phyloP scores from a whole-genome alignment of 768 basidiomycete species.

The Mycena amicta region DNA sequence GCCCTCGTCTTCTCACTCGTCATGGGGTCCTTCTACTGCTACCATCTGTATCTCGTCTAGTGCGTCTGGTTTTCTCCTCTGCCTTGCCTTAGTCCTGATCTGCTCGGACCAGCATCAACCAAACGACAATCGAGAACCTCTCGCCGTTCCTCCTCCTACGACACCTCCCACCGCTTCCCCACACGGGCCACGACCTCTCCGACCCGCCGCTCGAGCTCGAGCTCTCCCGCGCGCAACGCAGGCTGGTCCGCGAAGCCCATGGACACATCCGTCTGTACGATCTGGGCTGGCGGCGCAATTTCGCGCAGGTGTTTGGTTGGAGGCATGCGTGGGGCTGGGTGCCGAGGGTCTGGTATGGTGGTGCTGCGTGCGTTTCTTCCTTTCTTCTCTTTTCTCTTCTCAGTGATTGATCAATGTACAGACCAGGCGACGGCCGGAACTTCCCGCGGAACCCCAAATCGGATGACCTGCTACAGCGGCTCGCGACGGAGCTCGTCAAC shows the following conservation, averaged over 20 bases:
- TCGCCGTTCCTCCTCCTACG: constrained; percentile 76
- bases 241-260: constrained; percentile 66
- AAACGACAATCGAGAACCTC: constrained; percentile 81
- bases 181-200: constrained; percentile 53
- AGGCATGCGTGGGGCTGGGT: constrained; percentile 53
- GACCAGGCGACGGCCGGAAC: constrained; percentile 65
- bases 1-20: constrained; percentile 64
- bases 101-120: constrained; percentile 61
- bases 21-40: constrained; percentile 74
- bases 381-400: neutral
- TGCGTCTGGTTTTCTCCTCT: constrained; percentile 37
- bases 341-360: constrained; percentile 59
- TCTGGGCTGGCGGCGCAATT: constrained; percentile 73
- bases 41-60: constrained; percentile 78
- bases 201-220: constrained; percentile 75
- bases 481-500: constrained; percentile 64
- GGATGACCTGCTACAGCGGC: constrained; percentile 63
- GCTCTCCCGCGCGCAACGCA: constrained; percentile 64
- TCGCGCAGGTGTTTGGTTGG: constrained; percentile 70
- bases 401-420: constrained; percentile 23
- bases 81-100: neutral
- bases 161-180: constrained; percentile 65
- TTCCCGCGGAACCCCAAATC: constrained; percentile 72
- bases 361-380: constrained; percentile 54
- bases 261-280: constrained; percentile 65